These are phyloP conservation scores for Oenanthe javanica DNA, from an alignment of 140 eudicot species.

Conservation along the genomic window DNA sequence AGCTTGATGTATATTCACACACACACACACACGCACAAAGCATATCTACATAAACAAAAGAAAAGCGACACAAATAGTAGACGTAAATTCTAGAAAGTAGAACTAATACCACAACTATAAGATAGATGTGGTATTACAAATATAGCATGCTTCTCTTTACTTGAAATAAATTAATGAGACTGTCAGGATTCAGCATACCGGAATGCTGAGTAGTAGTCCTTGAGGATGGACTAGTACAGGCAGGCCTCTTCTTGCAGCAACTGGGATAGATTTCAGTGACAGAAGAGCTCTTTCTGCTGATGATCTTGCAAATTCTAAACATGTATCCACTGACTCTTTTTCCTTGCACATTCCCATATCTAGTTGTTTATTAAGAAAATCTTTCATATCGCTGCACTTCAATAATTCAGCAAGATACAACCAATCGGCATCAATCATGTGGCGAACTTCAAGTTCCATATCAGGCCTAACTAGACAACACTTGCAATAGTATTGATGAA, in stretches of 20 bases:
- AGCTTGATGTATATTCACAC: not conserved
- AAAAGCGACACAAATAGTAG: not conserved
- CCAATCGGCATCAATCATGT: slow-evolving; percentile 88
- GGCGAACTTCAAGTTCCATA: slow-evolving; percentile 49
- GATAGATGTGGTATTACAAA: not conserved
- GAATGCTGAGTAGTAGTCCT: slow-evolving; percentile 42
- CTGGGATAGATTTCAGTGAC: slow-evolving; percentile 67
- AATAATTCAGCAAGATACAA: slow-evolving; percentile 54
- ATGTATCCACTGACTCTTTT: not conserved
- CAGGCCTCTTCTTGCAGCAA: slow-evolving; percentile 81
- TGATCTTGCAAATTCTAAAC: slow-evolving; percentile 21
- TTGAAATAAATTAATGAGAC: too few species aligned
- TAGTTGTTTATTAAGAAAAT: slow-evolving; percentile 6
- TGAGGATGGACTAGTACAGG: slow-evolving; percentile 56
- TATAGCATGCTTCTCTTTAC: not conserved
- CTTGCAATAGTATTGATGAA: slow-evolving; percentile 19
- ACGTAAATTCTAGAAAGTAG: not conserved
- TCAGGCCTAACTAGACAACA: slow-evolving; percentile 35
- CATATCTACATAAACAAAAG: not conserved
- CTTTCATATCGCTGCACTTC: slow-evolving; percentile 21
- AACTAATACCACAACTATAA: not conserved
- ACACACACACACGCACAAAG: too few species aligned
- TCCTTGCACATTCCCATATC: slow-evolving; percentile 1
- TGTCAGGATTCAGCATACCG: not conserved
- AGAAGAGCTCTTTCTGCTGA: slow-evolving; percentile 51